phyloP scores from a whole-genome alignment of 192 early-diverging fungal genomes.

The Umbelopsis ramanniana region DNA sequence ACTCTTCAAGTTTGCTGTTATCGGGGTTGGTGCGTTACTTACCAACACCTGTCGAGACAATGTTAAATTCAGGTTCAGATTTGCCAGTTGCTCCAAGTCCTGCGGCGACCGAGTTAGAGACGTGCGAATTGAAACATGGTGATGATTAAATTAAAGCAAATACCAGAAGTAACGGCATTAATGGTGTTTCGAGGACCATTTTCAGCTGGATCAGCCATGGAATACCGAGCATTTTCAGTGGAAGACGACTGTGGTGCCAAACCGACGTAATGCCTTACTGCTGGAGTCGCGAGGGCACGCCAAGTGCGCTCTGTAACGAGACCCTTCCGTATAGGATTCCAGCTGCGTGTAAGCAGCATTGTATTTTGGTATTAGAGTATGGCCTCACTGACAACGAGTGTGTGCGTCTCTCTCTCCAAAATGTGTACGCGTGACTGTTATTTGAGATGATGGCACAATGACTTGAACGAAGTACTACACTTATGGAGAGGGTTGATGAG shows the following conservation, averaged over 20 bases:
- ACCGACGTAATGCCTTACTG: constrained; percentile 12
- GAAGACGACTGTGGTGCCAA: constrained; percentile 6
- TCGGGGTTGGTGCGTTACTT: background rate
- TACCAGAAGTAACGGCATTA: background rate
- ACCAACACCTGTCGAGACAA: constrained; percentile 55
- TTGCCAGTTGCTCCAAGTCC: background rate
- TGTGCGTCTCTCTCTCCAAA: no score
- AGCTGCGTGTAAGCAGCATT: constrained; percentile 4
- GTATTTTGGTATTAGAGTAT: background rate
- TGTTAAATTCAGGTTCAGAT: constrained; percentile 57
- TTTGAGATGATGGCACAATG: no score
- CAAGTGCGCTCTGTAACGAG: background rate
- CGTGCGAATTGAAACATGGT: background rate
- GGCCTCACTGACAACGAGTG: background rate
- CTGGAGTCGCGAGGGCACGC: background rate
- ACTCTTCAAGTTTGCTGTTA: background rate
- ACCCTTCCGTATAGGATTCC: background rate
- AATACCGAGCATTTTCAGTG: background rate
- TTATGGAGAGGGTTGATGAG: no score
- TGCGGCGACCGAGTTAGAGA: background rate
- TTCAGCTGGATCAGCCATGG: constrained; percentile 1
- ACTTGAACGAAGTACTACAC: no score
- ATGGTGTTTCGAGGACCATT: constrained; percentile 4
- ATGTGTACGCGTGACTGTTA: background rate
- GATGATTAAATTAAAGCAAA: background rate